These are phyloP conservation scores for Didymella lethalis DNA, from an alignment of 2,329 filamentous ascomycete genomes.

Conservation along the genomic window DNA sequence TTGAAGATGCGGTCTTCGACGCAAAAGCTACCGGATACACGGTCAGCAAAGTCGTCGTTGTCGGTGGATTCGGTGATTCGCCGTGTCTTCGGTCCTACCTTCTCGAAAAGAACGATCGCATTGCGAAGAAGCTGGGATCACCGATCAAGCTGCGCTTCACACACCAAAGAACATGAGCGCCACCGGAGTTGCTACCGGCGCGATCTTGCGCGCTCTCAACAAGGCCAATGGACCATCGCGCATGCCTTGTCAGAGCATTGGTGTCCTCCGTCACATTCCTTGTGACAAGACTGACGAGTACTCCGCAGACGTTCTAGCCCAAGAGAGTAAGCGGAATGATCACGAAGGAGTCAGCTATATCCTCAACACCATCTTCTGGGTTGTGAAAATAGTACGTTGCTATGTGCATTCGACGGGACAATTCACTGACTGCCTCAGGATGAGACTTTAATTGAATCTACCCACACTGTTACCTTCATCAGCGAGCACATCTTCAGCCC, in stretches of 20 bases:
- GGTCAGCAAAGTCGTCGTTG: constrained; percentile 22
- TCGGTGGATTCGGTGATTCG: constrained; percentile 27
- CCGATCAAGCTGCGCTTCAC: constrained; percentile 4
- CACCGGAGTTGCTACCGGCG: constrained; percentile 29
- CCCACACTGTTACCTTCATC: constrained; percentile 8
- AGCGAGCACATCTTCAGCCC: constrained; percentile 5
- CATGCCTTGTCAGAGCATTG: constrained; percentile 21
- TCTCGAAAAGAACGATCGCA: background rate
- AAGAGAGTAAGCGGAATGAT: background rate
- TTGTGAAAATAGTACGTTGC: constrained; percentile 24
- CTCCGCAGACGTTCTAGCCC: constrained; percentile 5
- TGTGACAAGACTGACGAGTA: constrained; percentile 2
- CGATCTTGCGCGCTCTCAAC: constrained; percentile 23
- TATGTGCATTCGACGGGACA: background rate
- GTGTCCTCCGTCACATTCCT: constrained; percentile 19
- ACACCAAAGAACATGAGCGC: constrained; percentile 13
- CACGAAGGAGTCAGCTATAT: constrained; percentile 5
- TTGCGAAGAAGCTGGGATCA: background rate
- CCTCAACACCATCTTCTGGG: constrained; percentile 23
- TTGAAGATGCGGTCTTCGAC: constrained; percentile 14
- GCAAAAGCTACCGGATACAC: constrained; percentile 2
- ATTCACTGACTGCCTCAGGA: background rate
- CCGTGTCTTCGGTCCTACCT: constrained; percentile 19
- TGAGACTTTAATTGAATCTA: background rate
- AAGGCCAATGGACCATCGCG: constrained; percentile 23